Evolutionary conservation across 2,329 filamentous ascomycete genomes (phyloP), one percentile per base, ranked within the genome.

Genomic region (Talaromyces pinophilus): DNA sequence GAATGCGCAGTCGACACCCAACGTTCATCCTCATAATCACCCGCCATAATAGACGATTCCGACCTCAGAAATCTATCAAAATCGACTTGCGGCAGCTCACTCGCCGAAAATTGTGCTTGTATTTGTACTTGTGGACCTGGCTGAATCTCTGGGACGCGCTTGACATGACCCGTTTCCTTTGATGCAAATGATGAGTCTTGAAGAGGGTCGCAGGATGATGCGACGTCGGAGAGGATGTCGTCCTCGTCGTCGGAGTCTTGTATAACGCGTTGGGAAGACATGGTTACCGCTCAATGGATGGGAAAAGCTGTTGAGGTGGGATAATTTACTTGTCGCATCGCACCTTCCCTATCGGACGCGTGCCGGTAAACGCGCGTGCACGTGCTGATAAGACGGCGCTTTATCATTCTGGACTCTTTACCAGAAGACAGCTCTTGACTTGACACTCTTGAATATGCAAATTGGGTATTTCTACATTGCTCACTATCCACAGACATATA

Each of bases 161-260:
- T n/a, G 35, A 38, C n/a, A 40, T 25, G 11, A 28, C 50, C 44
- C 19, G 11, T 28, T 57, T 44, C 33, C 22, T 40, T 61, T 13
- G 62, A 35, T 38, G 52, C 50, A 59, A 38, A 52, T 46, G 67
- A 59, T 44, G 50, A 59, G n/a, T 64, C 59, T 40, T 69, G 69
- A 11, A 68, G 66, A 35, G 65, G 72, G 33, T 70, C 72, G 60
- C 66, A 62, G 22, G 70, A 71, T 17, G 68, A 69, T 22, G 70
- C 62, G 25, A 70, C 42, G 6, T 73, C 73, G 38, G 70, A 71
- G n/a, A 77, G 67, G 63, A 75, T 72, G 59, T 79, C 77, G 1
- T 79, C 79, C 46, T 82, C 76, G 30, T 74, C 79, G 33, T 82
- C 80, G 0, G 80, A 82, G 67, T 82, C 80, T 62, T 79, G 78